A percentile compares a stretch with the other conserved stretches of the same genome.
phyloP scores from a whole-genome alignment of 495 filamentous ascomycete genomes.

The Tuber aestivum region DNA sequence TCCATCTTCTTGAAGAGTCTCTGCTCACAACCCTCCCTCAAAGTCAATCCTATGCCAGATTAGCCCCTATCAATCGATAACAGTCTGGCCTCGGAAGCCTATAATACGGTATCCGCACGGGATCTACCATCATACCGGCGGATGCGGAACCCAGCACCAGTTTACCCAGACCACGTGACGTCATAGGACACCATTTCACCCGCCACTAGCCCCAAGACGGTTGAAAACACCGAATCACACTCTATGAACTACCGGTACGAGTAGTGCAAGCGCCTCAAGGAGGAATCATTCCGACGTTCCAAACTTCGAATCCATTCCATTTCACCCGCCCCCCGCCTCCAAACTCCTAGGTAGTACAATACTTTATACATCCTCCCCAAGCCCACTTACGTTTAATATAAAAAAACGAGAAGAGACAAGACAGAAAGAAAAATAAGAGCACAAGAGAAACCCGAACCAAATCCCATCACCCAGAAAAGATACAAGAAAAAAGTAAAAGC shows the following conservation, averaged over 20 bases:
- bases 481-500: conserved; percentile 36
- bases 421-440: conserved; percentile 22
- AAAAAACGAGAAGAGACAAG: conserved; percentile 1
- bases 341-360: conserved; percentile 34
- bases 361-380: conserved; percentile 38
- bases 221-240: not conserved
- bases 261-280: not conserved
- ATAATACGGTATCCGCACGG: not conserved
- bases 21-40: not conserved
- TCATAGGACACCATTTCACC: not conserved
- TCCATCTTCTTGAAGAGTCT: not conserved
- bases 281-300: not conserved
- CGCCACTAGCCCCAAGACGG: not conserved
- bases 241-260: not conserved
- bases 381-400: conserved; percentile 11
- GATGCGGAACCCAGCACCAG: not conserved
- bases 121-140: not conserved
- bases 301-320: conserved; percentile 6
- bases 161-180: not conserved
- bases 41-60: not conserved
- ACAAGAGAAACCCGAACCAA: conserved; percentile 32
- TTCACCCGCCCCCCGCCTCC: not conserved
- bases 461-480: conserved; percentile 21
- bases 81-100: not conserved
- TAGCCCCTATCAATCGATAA: not conserved